Evolutionary conservation across 2,329 filamentous ascomycete genomes (phyloP).

Genomic region (Ophiostoma montium): DNA sequence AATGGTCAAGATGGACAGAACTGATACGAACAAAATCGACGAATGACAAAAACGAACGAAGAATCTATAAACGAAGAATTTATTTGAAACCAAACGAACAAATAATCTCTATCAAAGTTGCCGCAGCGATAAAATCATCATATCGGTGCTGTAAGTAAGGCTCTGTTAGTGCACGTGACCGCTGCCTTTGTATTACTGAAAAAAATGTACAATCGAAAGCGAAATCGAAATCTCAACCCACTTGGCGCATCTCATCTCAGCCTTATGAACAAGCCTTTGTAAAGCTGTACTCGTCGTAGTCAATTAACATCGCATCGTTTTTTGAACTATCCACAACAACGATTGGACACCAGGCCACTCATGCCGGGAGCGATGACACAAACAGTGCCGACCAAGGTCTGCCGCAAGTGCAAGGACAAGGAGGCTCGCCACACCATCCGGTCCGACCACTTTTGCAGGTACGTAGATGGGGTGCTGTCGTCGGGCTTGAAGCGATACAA

Average conservation of each 20-base stretch:
- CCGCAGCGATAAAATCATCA: too few relatives aligned
- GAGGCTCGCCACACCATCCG: conserved; percentile 40
- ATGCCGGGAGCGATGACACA: conserved; percentile 6
- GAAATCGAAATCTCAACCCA: background rate
- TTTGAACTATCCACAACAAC: background rate
- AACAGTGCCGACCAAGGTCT: conserved; percentile 21
- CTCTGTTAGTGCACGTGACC: conserved; percentile 3
- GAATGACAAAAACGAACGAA: too few relatives aligned
- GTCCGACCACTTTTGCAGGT: conserved; percentile 46
- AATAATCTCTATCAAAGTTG: too few relatives aligned
- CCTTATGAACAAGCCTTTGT: background rate
- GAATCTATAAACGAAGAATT: too few relatives aligned
- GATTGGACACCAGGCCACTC: background rate
- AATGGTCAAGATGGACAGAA: too few relatives aligned
- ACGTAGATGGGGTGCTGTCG: conserved; percentile 12
- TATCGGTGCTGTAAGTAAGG: background rate
- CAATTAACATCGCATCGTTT: background rate
- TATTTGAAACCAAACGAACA: too few relatives aligned
- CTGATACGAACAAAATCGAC: too few relatives aligned
- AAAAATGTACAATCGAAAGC: conserved; percentile 1
- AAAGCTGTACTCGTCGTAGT: background rate
- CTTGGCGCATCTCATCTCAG: background rate
- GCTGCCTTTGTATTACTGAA: background rate
- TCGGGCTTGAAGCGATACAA: background rate
- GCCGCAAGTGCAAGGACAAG: conserved; percentile 40